phyloP scores from a whole-genome alignment of 768 basidiomycete genomes.

The Ramaria rubella region DNA sequence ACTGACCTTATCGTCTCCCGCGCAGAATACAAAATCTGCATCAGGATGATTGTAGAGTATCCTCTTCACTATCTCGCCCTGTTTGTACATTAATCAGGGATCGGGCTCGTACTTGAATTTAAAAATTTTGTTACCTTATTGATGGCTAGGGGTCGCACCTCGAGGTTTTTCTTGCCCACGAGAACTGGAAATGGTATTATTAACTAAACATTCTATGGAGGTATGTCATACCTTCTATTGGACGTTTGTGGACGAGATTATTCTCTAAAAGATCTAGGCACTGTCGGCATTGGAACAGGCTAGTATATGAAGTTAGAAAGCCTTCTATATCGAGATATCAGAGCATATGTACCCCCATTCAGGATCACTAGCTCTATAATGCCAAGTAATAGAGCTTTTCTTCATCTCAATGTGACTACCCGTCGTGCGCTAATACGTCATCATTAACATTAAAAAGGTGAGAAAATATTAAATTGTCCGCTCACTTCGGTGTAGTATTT shows the following conservation, averaged over 20 bases:
- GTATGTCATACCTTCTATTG: conserved; percentile 70
- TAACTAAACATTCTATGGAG: neutral
- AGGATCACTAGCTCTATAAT: conserved; percentile 87
- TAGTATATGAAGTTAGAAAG: conserved; percentile 21
- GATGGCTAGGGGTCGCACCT: conserved; percentile 90
- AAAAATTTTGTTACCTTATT: conserved; percentile 81
- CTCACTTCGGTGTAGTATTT: conserved; percentile 88
- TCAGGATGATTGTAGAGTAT: conserved; percentile 91
- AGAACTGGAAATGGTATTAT: conserved; percentile 46
- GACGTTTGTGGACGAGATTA: conserved; percentile 84
- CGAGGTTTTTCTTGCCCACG: conserved; percentile 97
- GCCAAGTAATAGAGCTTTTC: conserved; percentile 98
- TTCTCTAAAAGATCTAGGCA: conserved; percentile 95
- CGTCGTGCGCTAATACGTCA: conserved; percentile 61
- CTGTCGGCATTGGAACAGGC: conserved; percentile 91
- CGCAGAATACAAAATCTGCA: conserved; percentile 94
- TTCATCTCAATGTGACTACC: conserved; percentile 96
- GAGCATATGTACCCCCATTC: conserved; percentile 77
- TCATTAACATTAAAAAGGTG: neutral
- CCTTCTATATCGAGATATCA: neutral
- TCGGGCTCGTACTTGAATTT: too few species aligned
- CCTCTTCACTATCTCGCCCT: conserved; percentile 95
- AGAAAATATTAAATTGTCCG: conserved; percentile 7
- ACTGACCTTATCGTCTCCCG: conserved; percentile 90
- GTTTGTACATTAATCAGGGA: neutral